Conservation (phyloP, 306 rosid species). For the Amphicarpaea edgeworthii region DNA sequence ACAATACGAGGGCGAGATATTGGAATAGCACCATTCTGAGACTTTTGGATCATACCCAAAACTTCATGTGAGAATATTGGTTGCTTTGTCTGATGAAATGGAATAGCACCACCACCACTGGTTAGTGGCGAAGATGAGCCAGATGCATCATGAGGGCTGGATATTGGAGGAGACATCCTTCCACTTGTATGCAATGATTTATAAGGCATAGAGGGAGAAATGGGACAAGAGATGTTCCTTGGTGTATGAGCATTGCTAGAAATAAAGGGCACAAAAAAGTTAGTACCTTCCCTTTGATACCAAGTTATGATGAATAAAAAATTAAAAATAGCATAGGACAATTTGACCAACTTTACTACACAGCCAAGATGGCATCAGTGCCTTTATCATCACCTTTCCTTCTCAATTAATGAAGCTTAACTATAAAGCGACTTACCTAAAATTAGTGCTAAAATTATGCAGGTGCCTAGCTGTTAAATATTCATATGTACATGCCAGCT, state of each 20-base stretch:
- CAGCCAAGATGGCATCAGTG: conserved; percentile 43
- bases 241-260: conserved; percentile 66
- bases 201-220: conserved; percentile 72
- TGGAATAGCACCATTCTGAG: too few relatives aligned
- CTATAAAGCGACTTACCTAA: background rate
- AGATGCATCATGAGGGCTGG: conserved; percentile 67
- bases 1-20: conserved; percentile 69
- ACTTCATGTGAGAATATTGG: conserved; percentile 58
- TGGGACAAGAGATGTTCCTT: conserved; percentile 76
- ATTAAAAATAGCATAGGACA: background rate
- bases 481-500: background rate
- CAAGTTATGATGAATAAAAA: conserved; percentile 5
- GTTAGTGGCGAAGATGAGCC: conserved; percentile 79
- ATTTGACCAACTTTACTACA: conserved; percentile 11
- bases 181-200: conserved; percentile 67
- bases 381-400: background rate
- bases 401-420: conserved; percentile 20
- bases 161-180: conserved; percentile 67
- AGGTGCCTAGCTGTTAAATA: conserved; percentile 33
- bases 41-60: conserved; percentile 50
- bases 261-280: conserved; percentile 36
- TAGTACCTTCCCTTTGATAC: conserved; percentile 24
- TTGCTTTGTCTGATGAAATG: conserved; percentile 63
- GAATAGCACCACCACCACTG: conserved; percentile 62
- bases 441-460: background rate